Evolutionary conservation across 2,329 filamentous ascomycete species (phyloP).

Genomic region (Phialophora tarda): DNA sequence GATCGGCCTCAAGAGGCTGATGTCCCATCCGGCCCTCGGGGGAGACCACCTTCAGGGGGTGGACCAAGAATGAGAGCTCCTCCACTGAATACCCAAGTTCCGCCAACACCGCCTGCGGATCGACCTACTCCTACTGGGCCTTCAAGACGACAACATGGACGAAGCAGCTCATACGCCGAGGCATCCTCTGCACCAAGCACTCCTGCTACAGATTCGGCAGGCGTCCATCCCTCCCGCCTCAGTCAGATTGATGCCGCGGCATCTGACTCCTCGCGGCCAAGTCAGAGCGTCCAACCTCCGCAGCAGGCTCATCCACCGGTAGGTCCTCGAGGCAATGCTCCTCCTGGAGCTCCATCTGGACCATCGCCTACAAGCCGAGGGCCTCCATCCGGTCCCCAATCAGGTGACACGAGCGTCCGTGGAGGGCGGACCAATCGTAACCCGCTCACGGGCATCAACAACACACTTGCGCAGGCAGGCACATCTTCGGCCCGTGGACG

Average conservation of each 20-base stretch:
- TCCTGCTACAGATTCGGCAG: slow-evolving; percentile 47
- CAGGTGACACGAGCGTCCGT: slow-evolving; percentile 45
- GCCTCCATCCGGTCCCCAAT: slow-evolving; percentile 47
- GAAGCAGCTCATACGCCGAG: slow-evolving; percentile 45
- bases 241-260: slow-evolving; percentile 47
- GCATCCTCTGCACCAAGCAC: slow-evolving; percentile 42
- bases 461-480: slow-evolving; percentile 53
- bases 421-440: slow-evolving; percentile 52
- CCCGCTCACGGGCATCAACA: slow-evolving; percentile 53
- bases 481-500: slow-evolving; percentile 49
- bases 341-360: slow-evolving; percentile 45
- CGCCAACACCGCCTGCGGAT: slow-evolving; percentile 41
- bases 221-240: slow-evolving; percentile 62
- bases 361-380: slow-evolving; percentile 46
- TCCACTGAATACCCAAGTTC: slow-evolving; percentile 32
- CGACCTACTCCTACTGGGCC: slow-evolving; percentile 54
- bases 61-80: slow-evolving; percentile 30
- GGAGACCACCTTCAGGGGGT: slow-evolving; percentile 40
- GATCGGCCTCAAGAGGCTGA: slow-evolving; percentile 49
- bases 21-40: slow-evolving; percentile 61
- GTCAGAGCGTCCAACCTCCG: slow-evolving; percentile 37
- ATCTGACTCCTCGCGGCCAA: slow-evolving; percentile 27
- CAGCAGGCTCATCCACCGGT: slow-evolving; percentile 45
- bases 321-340: slow-evolving; percentile 48
- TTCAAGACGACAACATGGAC: slow-evolving; percentile 47